Base-by-base conservation (phyloP, 2,329 filamentous ascomycete species). In the Pseudodiploospora longispora region DNA sequence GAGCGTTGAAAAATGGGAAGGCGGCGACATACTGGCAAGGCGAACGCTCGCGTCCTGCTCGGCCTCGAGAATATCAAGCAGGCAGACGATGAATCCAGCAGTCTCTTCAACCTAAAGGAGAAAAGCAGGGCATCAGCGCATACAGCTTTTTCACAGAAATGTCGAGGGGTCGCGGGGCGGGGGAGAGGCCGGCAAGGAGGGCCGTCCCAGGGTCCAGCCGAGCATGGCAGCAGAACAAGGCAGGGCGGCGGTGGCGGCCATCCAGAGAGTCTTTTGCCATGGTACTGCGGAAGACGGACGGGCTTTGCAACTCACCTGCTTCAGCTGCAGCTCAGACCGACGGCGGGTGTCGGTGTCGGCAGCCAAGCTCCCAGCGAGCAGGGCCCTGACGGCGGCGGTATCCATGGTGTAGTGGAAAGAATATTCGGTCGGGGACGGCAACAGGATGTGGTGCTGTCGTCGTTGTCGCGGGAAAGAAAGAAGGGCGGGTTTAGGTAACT, bases 31-130 rank as follows among this genome's bases (percentile, higher is more conserved):
- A 97, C 91, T 87, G 49, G 91, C 91, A 46, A 96, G 76, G 59
- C 90, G 85, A 55, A 96, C 80, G 51, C 83, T 83, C 58, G 81
- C 75, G 56, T 95, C 86, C 68, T 90, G 85, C 69, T 98, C 93
- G 50, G 79, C 78, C 69, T 94, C 85, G 56, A 97, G 74, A 59
- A 98, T 89, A 63, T 94, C 87, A 59, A 96, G 75, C 50, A 97
- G 80, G 56, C 87, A 87, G 66, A 93, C 87, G 62, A 87, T 84
- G 67, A 98, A 97, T 53, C 90, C 90, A 49, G 85, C 75, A 66
- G 90, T 83, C 56, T 87, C 82, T 72, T 97, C 91, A 63, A 93
- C 88, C 89, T 96, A 62, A 34, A 49, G 45, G 38, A 45, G 44
- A 31, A 30, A 40, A 44, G 48, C 47, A 51, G 56, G 42, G 42